phyloP scores from a whole-genome alignment of 305 asterid species.

The Solanum aculeatissimum region DNA sequence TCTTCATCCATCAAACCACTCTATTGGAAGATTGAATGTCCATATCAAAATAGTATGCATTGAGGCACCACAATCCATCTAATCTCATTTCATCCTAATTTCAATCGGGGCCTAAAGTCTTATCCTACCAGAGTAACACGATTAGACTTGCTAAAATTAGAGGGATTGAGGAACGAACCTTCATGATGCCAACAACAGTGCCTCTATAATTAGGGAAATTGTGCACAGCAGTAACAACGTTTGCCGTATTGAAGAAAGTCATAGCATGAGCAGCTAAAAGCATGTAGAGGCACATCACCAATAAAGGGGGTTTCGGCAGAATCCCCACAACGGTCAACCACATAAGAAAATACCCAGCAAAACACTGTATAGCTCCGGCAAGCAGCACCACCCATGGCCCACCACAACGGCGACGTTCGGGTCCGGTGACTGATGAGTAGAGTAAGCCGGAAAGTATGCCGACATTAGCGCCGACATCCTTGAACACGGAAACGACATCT shows the following conservation, averaged over 20 bases:
- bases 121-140: background rate
- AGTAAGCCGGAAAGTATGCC: constrained; percentile 51
- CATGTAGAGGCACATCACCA: constrained; percentile 58
- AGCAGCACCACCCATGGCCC: constrained; percentile 63
- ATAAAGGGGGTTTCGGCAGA: constrained; percentile 36
- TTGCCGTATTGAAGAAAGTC: constrained; percentile 78
- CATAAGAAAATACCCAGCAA: constrained; percentile 69
- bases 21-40: background rate
- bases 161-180: constrained; percentile 26
- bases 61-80: background rate
- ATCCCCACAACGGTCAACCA: constrained; percentile 61
- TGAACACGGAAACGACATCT: constrained; percentile 36
- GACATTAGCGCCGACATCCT: constrained; percentile 52
- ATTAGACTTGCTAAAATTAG: background rate
- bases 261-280: constrained; percentile 61
- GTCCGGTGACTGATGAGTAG: constrained; percentile 24
- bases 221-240: constrained; percentile 75
- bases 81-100: background rate
- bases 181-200: constrained; percentile 83
- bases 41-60: background rate
- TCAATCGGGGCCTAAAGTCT: background rate
- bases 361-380: constrained; percentile 62
- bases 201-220: constrained; percentile 70
- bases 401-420: background rate
- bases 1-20: background rate